phyloP scores from a whole-genome alignment of 2,329 filamentous ascomycete genomes.

The Colletotrichum sublineola region DNA sequence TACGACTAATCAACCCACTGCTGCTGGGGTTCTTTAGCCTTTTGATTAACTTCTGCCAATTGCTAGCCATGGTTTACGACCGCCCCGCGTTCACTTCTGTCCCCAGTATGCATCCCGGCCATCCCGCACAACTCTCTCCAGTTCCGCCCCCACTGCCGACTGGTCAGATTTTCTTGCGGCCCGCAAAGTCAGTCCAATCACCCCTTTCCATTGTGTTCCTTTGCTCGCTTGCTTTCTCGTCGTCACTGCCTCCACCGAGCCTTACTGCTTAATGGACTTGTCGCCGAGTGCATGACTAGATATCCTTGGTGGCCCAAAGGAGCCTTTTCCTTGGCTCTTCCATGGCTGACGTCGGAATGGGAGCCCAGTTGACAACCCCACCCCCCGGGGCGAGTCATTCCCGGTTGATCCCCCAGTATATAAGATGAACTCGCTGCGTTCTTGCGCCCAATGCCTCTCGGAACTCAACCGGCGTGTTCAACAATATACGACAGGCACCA shows the following conservation, averaged over 20 bases:
- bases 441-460: background rate
- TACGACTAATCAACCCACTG: constrained; percentile 10
- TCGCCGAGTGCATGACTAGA: constrained; percentile 36
- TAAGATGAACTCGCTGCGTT: constrained; percentile 32
- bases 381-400: constrained; percentile 2
- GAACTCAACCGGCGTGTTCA: constrained; percentile 30
- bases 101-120: background rate
- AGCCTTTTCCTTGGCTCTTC: constrained; percentile 27
- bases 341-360: constrained; percentile 38
- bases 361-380: constrained; percentile 15
- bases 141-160: constrained; percentile 2
- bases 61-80: constrained; percentile 15
- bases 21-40: constrained; percentile 11
- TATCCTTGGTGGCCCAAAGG: constrained; percentile 25
- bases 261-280: constrained; percentile 13
- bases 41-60: background rate
- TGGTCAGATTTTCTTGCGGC: constrained; percentile 18
- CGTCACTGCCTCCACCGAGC: constrained; percentile 24
- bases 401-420: constrained; percentile 20
- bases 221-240: constrained; percentile 13
- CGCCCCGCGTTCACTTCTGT: constrained; percentile 34
- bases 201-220: background rate
- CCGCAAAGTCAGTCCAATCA: constrained; percentile 28
- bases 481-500: constrained; percentile 21
- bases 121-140: background rate